These are phyloP conservation scores for Hymenoscyphus infarciens DNA, from an alignment of 2,329 filamentous ascomycete species.

Conservation along the genomic window DNA sequence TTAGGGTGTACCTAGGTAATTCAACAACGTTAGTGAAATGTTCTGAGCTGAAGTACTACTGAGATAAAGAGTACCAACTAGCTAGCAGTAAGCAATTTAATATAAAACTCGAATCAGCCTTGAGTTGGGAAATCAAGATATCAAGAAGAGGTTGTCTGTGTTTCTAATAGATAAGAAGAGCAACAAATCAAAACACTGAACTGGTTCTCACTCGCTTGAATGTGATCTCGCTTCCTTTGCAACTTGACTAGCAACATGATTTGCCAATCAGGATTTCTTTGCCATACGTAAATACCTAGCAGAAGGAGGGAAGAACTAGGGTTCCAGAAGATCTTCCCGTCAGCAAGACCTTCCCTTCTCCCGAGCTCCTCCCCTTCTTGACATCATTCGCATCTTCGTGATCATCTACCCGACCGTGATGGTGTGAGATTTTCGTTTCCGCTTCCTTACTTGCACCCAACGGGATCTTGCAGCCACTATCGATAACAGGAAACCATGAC, in stretches of 20 bases:
- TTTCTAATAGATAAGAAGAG: too few species aligned
- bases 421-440: background rate
- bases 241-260: too few species aligned
- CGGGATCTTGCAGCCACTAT: slow-evolving; percentile 1
- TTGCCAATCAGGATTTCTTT: too few species aligned
- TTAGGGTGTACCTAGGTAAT: background rate
- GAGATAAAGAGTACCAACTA: background rate
- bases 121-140: too few species aligned
- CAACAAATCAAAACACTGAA: too few species aligned
- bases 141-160: too few species aligned
- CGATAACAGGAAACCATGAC: background rate
- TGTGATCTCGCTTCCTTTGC: too few species aligned
- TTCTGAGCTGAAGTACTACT: background rate
- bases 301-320: background rate
- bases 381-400: slow-evolving; percentile 1
- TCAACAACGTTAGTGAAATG: background rate
- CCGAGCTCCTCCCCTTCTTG: background rate
- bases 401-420: background rate
- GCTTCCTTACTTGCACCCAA: background rate
- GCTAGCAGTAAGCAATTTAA: background rate
- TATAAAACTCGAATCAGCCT: background rate
- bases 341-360: background rate
- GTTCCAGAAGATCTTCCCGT: background rate
- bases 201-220: too few species aligned
- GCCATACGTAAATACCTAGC: background rate